Conservation (phyloP, 305 asterid species). For the Stenogyne calaminthoides region DNA sequence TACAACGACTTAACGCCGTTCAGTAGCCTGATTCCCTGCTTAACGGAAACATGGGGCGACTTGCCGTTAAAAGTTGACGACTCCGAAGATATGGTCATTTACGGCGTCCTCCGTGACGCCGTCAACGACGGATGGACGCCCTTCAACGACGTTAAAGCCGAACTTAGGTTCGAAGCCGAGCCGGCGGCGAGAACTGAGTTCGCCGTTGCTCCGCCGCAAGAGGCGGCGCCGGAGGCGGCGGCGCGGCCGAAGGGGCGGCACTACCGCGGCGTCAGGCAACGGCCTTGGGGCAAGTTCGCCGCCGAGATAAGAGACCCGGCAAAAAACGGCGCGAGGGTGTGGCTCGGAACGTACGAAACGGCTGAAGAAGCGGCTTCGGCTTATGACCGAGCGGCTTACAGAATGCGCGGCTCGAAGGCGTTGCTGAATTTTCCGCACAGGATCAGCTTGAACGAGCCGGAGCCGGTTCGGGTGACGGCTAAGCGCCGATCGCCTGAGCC, state of each 20-base stretch:
- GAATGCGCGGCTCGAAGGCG: constrained; percentile 89
- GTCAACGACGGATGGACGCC: constrained; percentile 83
- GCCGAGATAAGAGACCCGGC: constrained; percentile 94
- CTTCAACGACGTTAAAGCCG: constrained; percentile 53
- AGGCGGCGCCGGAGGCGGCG: constrained; percentile 24
- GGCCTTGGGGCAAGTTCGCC: constrained; percentile 96
- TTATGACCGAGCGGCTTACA: constrained; percentile 80
- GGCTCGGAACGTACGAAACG: constrained; percentile 95
- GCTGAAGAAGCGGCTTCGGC: constrained; percentile 92
- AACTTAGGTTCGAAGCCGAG: constrained; percentile 46
- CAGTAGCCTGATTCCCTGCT: constrained; percentile 64
- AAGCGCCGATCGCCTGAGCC: constrained; percentile 68
- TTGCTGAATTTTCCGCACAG: constrained; percentile 73
- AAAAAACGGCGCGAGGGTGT: constrained; percentile 84
- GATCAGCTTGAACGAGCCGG: constrained; percentile 72
- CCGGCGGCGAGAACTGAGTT: constrained; percentile 26
- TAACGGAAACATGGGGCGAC: constrained; percentile 84
- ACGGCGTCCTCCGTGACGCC: constrained; percentile 75
- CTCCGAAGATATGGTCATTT: constrained; percentile 85
- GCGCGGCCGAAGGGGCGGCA: constrained; percentile 57
- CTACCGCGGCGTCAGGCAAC: constrained; percentile 76
- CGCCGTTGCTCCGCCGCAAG: constrained; percentile 20
- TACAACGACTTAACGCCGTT: constrained; percentile 44
- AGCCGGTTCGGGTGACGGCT: constrained; percentile 67
- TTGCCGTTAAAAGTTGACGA: constrained; percentile 87